A percentile compares a stretch with the other conserved stretches of the same genome.
phyloP scores from a whole-genome alignment of 2,329 filamentous ascomycete genomes.

The Penicillium oxalicum region DNA sequence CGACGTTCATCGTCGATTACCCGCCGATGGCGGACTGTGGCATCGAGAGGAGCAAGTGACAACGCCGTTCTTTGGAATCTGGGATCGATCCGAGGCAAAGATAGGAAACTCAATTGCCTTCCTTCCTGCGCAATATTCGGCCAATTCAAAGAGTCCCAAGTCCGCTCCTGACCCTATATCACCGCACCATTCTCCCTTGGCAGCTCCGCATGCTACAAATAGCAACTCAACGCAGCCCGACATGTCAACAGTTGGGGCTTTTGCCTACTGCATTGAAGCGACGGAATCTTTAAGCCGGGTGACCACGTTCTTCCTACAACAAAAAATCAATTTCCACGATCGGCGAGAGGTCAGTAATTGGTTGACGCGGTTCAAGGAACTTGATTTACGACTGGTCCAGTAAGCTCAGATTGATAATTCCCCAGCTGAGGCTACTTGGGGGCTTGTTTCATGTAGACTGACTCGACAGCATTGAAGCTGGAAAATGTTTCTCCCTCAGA shows the following conservation, averaged over 20 bases:
- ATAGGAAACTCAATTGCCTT: not conserved
- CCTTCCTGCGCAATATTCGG: not conserved
- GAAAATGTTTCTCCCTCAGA: slow-evolving; percentile 33
- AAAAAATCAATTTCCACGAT: slow-evolving; percentile 9
- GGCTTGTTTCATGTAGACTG: too few species aligned
- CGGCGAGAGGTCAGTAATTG: slow-evolving; percentile 24
- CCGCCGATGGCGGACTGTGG: slow-evolving; percentile 33
- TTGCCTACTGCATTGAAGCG: slow-evolving; percentile 23
- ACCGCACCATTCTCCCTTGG: not conserved
- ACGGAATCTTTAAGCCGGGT: slow-evolving; percentile 32
- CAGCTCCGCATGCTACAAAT: not conserved
- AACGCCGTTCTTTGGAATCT: slow-evolving; percentile 40
- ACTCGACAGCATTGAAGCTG: slow-evolving; percentile 4
- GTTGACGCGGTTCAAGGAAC: slow-evolving; percentile 27
- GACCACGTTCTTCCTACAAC: slow-evolving; percentile 31
- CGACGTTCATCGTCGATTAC: slow-evolving; percentile 30
- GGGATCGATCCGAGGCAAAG: slow-evolving; percentile 16
- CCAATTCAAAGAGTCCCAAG: not conserved
- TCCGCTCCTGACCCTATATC: not conserved
- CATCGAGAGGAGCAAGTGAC: slow-evolving; percentile 20
- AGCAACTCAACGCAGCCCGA: slow-evolving; percentile 5
- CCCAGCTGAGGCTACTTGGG: too few species aligned
- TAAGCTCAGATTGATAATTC: slow-evolving; percentile 8
- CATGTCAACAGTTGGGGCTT: slow-evolving; percentile 12
- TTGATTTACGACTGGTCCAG: slow-evolving; percentile 27